Conservation (phyloP, 345 rosid species). For the Melaleuca alternifolia region DNA sequence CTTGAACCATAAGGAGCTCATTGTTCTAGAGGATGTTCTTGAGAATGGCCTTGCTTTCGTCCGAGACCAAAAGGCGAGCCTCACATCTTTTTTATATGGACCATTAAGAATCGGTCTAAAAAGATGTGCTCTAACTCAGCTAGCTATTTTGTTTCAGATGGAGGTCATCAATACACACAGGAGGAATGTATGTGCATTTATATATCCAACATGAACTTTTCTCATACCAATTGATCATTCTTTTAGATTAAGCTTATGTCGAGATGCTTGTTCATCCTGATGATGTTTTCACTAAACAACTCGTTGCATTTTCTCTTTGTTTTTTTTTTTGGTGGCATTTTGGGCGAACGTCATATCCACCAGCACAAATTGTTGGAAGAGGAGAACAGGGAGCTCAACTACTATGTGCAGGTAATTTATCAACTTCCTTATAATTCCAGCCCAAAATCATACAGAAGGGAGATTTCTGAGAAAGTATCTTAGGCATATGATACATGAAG, state of each 20-base stretch:
- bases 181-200: conserved; percentile 28
- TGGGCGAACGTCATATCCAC: background rate
- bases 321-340: background rate
- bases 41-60: conserved; percentile 48
- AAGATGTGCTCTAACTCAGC: background rate
- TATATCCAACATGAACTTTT: background rate
- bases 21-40: conserved; percentile 53
- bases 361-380: background rate
- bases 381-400: background rate
- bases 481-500: too few relatives aligned
- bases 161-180: conserved; percentile 22
- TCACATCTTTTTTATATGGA: background rate
- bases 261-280: background rate
- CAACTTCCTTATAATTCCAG: background rate
- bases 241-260: background rate
- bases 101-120: background rate
- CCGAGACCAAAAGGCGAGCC: conserved; percentile 41
- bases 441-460: background rate
- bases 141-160: conserved; percentile 12
- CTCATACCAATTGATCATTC: background rate
- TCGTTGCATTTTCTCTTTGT: background rate
- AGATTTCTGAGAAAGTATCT: background rate
- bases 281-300: background rate
- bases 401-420: background rate
- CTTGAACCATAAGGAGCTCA: conserved; percentile 43